A percentile compares a stretch with the other conserved stretches of the same genome.
Conservation (phyloP, 2,329 filamentous ascomycete species). For the Xylaria sp. region DNA sequence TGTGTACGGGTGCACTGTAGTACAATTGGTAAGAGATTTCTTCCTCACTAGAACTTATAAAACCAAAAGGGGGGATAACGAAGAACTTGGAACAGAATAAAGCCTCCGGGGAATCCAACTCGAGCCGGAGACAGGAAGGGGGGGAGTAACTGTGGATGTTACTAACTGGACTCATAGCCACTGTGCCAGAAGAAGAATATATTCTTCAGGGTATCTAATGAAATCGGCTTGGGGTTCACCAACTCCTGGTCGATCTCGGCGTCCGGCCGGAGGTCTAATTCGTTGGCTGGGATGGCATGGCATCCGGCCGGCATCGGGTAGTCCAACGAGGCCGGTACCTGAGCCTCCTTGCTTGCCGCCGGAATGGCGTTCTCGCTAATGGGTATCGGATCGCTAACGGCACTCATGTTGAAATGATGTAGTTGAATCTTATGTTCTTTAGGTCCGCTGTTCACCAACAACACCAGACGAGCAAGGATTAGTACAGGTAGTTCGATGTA, state of each 20-base stretch:
- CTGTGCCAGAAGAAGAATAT: slow-evolving; percentile 69
- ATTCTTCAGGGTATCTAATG: slow-evolving; percentile 57
- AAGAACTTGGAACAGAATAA: neutral
- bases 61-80: neutral
- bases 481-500: neutral
- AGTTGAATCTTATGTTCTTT: neutral
- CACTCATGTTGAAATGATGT: slow-evolving; percentile 18
- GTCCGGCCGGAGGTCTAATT: slow-evolving; percentile 59
- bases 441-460: neutral
- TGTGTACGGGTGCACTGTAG: slow-evolving; percentile 59
- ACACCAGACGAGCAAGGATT: neutral
- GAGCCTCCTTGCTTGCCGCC: slow-evolving; percentile 32
- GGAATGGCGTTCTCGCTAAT: slow-evolving; percentile 26
- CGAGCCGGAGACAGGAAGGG: neutral
- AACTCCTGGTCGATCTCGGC: slow-evolving; percentile 57
- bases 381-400: slow-evolving; percentile 21
- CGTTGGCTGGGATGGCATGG: slow-evolving; percentile 52
- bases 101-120: neutral
- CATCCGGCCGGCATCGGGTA: slow-evolving; percentile 54
- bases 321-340: slow-evolving; percentile 21
- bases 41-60: neutral
- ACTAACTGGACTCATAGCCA: slow-evolving; percentile 54
- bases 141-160: neutral
- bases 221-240: slow-evolving; percentile 52
- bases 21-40: slow-evolving; percentile 9